A percentile compares a stretch with the other conserved stretches of the same genome.
Conservation (phyloP, 768 basidiomycete species). For the Cystobasidium onofrii region DNA sequence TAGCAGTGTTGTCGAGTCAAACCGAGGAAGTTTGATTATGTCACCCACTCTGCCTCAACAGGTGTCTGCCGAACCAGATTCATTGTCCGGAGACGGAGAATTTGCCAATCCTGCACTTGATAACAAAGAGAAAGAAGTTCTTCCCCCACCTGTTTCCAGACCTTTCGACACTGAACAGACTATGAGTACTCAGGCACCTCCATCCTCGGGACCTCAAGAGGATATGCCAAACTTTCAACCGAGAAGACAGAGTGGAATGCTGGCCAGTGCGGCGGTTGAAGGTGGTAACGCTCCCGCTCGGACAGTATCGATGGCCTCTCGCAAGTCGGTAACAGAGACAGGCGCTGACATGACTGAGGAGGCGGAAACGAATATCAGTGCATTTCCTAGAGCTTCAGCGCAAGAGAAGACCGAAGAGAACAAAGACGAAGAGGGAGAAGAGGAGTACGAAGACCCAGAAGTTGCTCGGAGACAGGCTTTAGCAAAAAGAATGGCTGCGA, state of each 20-base stretch:
- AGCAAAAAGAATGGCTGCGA: conserved; percentile 32
- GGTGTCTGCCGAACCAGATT: neutral
- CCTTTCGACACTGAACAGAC: neutral
- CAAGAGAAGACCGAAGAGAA: neutral
- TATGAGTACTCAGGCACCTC: neutral
- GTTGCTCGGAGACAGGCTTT: conserved; percentile 24
- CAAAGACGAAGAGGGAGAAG: neutral
- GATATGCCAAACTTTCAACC: neutral
- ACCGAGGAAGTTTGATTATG: neutral
- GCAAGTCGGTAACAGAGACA: neutral
- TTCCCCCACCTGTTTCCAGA: neutral
- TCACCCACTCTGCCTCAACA: neutral
- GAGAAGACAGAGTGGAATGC: neutral
- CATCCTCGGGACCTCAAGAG: neutral
- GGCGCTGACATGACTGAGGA: neutral
- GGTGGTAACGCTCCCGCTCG: neutral
- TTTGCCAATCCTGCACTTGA: conserved; percentile 6
- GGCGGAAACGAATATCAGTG: conserved; percentile 9
- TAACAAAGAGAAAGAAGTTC: neutral
- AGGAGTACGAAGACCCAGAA: conserved; percentile 31
- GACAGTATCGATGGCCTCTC: neutral
- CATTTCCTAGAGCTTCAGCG: neutral
- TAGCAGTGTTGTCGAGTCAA: neutral
- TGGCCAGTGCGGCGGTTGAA: neutral
- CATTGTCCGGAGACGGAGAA: neutral